Conservation (phyloP, 257 asterid species). For the Salvia rosmarinus region DNA sequence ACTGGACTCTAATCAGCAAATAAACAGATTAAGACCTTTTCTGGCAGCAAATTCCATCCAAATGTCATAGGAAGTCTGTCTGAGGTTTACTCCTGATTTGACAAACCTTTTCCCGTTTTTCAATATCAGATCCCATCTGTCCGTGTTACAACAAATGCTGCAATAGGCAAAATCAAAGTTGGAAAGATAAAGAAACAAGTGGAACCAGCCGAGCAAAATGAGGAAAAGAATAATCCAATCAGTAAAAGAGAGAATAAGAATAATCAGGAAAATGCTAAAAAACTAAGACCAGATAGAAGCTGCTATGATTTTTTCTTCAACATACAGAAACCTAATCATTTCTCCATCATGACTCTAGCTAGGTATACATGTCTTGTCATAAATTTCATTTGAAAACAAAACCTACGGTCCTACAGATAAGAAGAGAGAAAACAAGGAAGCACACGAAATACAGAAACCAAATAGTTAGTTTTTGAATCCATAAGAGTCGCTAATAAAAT, state of each 20-base stretch:
- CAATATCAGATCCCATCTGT: conserved; percentile 71
- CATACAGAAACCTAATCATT: neutral
- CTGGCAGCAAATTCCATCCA: conserved; percentile 94
- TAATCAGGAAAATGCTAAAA: conserved; percentile 10
- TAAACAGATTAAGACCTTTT: conserved; percentile 53
- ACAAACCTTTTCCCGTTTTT: conserved; percentile 73
- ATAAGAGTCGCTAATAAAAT: neutral
- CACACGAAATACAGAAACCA: conserved; percentile 1
- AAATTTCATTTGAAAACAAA: conserved; percentile 25
- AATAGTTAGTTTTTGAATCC: neutral
- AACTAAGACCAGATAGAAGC: conserved; percentile 6
- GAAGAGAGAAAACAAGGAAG: conserved; percentile 22
- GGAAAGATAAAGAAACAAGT: conserved; percentile 24
- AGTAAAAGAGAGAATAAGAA: neutral
- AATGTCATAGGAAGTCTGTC: conserved; percentile 65
- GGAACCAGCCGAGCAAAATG: conserved; percentile 22
- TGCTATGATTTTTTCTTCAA: neutral
- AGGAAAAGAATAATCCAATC: neutral
- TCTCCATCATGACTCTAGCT: neutral
- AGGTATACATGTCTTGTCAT: conserved; percentile 20
- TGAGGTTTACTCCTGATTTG: conserved; percentile 66
- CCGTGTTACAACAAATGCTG: conserved; percentile 73
- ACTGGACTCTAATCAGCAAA: conserved; percentile 22
- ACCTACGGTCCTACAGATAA: neutral
- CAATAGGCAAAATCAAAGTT: conserved; percentile 37